Conservation (phyloP, 1,284 basidiomycete species). For the Trichosporon sp. region DNA sequence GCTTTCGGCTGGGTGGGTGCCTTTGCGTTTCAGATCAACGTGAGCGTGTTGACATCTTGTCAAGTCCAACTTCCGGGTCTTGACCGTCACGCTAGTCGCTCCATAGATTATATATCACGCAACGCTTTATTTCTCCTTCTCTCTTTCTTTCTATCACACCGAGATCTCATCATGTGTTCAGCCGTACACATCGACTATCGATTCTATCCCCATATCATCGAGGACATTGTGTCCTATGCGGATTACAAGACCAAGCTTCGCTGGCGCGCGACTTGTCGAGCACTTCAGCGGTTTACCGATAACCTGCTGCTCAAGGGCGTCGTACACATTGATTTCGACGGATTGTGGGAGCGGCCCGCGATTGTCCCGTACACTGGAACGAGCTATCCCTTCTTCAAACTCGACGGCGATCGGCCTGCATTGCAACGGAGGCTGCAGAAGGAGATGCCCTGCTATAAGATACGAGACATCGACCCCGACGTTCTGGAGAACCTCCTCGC, state of each 20-base stretch:
- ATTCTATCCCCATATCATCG: background rate
- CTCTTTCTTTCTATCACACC: background rate
- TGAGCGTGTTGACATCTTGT: too few species aligned
- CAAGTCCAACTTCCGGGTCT: too few species aligned
- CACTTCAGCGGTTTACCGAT: background rate
- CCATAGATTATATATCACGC: too few species aligned
- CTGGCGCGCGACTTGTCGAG: background rate
- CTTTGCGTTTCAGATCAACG: too few species aligned
- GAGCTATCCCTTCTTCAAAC: background rate
- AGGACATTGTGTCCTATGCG: background rate
- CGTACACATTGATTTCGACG: background rate
- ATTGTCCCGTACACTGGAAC: background rate
- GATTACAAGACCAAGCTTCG: background rate
- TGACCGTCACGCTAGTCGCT: too few species aligned
- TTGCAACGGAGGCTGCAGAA: background rate
- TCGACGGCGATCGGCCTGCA: background rate
- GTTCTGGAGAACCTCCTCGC: background rate
- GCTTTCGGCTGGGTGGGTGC: too few species aligned
- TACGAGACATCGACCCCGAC: too few species aligned
- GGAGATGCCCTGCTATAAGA: background rate
- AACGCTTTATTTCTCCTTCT: background rate
- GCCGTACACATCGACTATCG: background rate
- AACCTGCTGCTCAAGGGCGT: background rate
- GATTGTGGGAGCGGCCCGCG: background rate
- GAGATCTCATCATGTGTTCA: background rate